A percentile compares a stretch with the other conserved stretches of the same genome.
These are phyloP conservation scores for Termitomyces heimii DNA, from an alignment of 768 basidiomycete genomes.

Conservation along the genomic window DNA sequence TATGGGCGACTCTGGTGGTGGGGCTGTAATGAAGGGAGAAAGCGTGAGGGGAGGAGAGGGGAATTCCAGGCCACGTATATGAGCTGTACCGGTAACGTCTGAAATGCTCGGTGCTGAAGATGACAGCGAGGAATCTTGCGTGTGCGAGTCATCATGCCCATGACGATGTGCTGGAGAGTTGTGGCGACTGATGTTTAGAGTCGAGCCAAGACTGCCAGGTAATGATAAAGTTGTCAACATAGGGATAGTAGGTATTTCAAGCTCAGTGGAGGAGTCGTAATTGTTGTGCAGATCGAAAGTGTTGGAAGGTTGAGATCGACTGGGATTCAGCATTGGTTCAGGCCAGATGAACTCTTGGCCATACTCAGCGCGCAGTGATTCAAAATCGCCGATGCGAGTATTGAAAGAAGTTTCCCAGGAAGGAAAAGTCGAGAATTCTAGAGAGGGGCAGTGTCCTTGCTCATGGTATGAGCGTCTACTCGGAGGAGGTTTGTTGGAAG, in stretches of 20 bases:
- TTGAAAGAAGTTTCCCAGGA: constrained; percentile 24
- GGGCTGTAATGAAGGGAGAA: constrained; percentile 15
- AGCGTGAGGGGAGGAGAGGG: constrained; percentile 14
- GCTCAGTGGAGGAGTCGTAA: constrained; percentile 17
- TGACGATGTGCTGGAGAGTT: constrained; percentile 4
- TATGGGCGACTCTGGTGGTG: constrained; percentile 3
- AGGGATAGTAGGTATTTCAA: constrained; percentile 18
- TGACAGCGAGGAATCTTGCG: constrained; percentile 3
- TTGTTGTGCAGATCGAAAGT: constrained; percentile 3
- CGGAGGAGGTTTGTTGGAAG: constrained; percentile 14
- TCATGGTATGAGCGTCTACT: constrained; percentile 7
- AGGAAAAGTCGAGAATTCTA: constrained; percentile 15
- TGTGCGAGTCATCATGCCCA: not conserved
- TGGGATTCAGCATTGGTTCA: constrained; percentile 4
- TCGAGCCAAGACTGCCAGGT: constrained; percentile 19
- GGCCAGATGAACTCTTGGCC: not conserved
- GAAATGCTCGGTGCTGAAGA: constrained; percentile 6
- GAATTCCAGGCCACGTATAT: constrained; percentile 6
- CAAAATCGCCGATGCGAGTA: constrained; percentile 12
- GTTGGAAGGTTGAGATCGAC: constrained; percentile 6
- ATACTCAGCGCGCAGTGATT: constrained; percentile 3
- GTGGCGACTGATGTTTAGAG: constrained; percentile 7
- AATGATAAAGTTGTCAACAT: constrained; percentile 19
- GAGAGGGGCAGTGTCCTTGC: constrained; percentile 13
- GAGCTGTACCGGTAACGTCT: constrained; percentile 7